phyloP scores from a whole-genome alignment of 2,329 filamentous ascomycete species.

The Aspergillus felis region DNA sequence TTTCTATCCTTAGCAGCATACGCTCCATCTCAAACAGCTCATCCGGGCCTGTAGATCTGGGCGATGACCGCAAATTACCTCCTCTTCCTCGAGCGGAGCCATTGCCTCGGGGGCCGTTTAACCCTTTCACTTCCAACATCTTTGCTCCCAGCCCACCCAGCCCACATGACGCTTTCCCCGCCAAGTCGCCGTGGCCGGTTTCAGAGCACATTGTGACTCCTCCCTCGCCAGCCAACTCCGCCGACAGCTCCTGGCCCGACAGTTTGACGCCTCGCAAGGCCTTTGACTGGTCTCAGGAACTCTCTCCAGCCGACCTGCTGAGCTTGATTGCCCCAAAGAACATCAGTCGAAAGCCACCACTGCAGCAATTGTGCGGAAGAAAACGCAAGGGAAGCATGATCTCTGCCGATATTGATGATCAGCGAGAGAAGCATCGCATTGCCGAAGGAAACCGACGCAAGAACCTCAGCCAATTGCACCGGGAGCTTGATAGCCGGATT shows the following conservation, averaged over 20 bases:
- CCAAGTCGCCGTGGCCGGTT: slow-evolving; percentile 29
- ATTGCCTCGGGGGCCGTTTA: slow-evolving; percentile 37
- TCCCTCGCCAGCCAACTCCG: slow-evolving; percentile 36
- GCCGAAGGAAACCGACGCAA: slow-evolving; percentile 39
- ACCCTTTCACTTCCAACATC: slow-evolving; percentile 28
- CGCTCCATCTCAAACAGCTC: slow-evolving; percentile 20
- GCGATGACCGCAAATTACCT: slow-evolving; percentile 34
- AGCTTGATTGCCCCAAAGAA: slow-evolving; percentile 33
- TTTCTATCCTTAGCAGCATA: slow-evolving; percentile 14
- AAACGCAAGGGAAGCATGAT: slow-evolving; percentile 36
- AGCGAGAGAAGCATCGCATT: slow-evolving; percentile 39
- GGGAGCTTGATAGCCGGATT: slow-evolving; percentile 35
- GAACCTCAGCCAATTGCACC: slow-evolving; percentile 38
- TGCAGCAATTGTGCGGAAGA: slow-evolving; percentile 38
- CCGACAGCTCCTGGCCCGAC: slow-evolving; percentile 36
- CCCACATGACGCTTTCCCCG: slow-evolving; percentile 31
- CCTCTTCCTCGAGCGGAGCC: slow-evolving; percentile 36
- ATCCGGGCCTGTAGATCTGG: slow-evolving; percentile 22
- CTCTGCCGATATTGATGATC: slow-evolving; percentile 32
- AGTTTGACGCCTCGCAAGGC: slow-evolving; percentile 27
- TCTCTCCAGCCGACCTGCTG: slow-evolving; percentile 32
- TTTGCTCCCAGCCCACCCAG: slow-evolving; percentile 31
- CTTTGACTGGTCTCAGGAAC: slow-evolving; percentile 32
- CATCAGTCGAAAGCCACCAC: slow-evolving; percentile 36
- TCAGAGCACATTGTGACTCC: slow-evolving; percentile 29